phyloP scores from a whole-genome alignment of 768 basidiomycete genomes.

The Boletus edulis region DNA sequence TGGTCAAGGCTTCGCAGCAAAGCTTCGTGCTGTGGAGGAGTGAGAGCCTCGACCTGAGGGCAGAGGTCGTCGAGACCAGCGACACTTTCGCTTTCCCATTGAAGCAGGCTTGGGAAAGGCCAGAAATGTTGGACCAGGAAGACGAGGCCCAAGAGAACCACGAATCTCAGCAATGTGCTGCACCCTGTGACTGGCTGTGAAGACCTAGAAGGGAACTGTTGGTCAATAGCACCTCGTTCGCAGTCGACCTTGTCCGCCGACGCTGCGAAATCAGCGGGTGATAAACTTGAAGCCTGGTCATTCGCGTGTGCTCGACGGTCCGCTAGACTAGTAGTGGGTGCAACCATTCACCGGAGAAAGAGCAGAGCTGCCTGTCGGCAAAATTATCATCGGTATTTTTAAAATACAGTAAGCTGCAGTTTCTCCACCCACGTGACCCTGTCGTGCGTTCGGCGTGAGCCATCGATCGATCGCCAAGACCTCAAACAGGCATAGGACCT shows the following conservation, averaged over 20 bases:
- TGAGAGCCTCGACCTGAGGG: conserved; percentile 24
- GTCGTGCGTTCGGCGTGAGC: too few species aligned
- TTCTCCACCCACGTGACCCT: too few species aligned
- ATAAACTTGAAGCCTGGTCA: neutral
- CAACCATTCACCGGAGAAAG: neutral
- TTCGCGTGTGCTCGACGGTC: neutral
- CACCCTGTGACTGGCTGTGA: neutral
- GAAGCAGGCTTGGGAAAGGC: neutral
- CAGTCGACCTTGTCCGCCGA: conserved; percentile 9
- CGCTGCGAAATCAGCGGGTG: neutral
- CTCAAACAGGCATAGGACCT: too few species aligned
- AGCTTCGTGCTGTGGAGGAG: conserved; percentile 9
- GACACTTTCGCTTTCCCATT: neutral
- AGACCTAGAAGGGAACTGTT: neutral
- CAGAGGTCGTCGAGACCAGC: conserved; percentile 19
- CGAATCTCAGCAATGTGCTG: neutral
- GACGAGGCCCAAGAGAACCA: conserved; percentile 7
- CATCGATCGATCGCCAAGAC: too few species aligned
- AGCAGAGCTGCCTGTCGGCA: too few species aligned
- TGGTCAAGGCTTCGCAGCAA: conserved; percentile 24
- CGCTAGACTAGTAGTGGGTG: neutral
- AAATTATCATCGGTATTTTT: too few species aligned
- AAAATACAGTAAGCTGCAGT: too few species aligned
- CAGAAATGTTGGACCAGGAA: conserved; percentile 7
- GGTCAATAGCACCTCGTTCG: conserved; percentile 2